These are phyloP conservation scores for Populus tremula DNA, from an alignment of 345 rosid species.

Conservation along the genomic window DNA sequence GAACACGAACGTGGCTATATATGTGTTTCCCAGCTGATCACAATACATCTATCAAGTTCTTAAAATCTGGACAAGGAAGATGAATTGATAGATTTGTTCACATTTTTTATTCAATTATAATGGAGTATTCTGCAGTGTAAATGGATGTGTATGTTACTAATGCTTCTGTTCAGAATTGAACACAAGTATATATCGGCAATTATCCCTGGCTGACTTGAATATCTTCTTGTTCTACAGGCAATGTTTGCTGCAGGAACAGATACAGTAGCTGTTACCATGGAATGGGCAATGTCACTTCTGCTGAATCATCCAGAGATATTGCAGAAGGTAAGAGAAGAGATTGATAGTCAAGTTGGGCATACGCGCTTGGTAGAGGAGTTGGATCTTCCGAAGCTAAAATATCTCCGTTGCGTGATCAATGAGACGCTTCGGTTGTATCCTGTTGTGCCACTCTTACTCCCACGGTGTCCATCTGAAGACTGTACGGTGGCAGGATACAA, in stretches of 20 bases:
- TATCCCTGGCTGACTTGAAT: too few relatives aligned
- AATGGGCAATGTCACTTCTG: constrained; percentile 41
- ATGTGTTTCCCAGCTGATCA: too few relatives aligned
- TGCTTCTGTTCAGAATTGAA: too few relatives aligned
- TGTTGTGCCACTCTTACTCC: constrained; percentile 27
- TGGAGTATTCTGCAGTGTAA: too few relatives aligned
- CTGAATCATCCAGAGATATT: constrained; percentile 32
- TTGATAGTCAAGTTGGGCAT: constrained; percentile 15
- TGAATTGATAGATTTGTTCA: too few relatives aligned
- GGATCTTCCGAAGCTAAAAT: constrained; percentile 18
- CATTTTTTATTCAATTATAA: too few relatives aligned
- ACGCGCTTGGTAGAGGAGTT: constrained; percentile 25
- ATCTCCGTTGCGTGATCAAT: constrained; percentile 22
- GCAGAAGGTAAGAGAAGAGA: constrained; percentile 20
- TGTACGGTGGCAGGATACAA: constrained; percentile 25
- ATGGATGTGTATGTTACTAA: too few relatives aligned
- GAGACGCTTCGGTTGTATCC: constrained; percentile 27
- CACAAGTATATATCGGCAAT: too few relatives aligned
- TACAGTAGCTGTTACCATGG: constrained; percentile 30
- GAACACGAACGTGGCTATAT: too few relatives aligned
- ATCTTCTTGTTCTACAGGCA: background rate
- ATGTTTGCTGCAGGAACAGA: constrained; percentile 30
- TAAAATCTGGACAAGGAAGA: too few relatives aligned
- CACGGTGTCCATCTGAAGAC: constrained; percentile 21
- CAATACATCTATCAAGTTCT: too few relatives aligned